A percentile compares a stretch with the other conserved stretches of the same genome.
Conservation (phyloP, 1,139 yeast genomes). For the Candida tetrigidarum region DNA sequence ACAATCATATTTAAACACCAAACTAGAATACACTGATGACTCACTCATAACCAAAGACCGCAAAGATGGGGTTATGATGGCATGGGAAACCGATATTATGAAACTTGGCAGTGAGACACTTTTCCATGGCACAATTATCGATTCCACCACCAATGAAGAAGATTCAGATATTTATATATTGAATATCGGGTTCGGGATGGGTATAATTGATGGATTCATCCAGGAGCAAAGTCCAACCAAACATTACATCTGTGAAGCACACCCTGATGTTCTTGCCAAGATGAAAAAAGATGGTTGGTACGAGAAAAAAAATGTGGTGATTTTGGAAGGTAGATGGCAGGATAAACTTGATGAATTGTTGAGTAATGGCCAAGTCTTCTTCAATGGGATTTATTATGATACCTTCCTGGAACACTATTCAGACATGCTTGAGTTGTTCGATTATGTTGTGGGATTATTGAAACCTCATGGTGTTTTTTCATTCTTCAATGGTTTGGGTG, state of each 20-base stretch:
- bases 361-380: conserved; percentile 64
- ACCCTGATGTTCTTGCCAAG: conserved; percentile 82
- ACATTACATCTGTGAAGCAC: conserved; percentile 94
- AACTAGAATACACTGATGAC: conserved; percentile 70
- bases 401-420: conserved; percentile 87
- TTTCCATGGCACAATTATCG: conserved; percentile 37
- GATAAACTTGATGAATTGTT: conserved; percentile 70
- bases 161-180: conserved; percentile 58
- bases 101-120: conserved; percentile 73
- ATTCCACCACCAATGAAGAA: conserved; percentile 19
- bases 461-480: conserved; percentile 85
- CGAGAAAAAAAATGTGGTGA: conserved; percentile 68
- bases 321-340: conserved; percentile 92
- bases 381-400: conserved; percentile 93
- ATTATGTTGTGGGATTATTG: conserved; percentile 77
- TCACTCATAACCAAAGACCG: conserved; percentile 73
- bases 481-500: conserved; percentile 96
- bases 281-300: conserved; percentile 84
- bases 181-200: conserved; percentile 97
- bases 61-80: conserved; percentile 97
- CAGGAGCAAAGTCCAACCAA: conserved; percentile 60
- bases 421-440: conserved; percentile 88
- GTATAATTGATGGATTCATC: conserved; percentile 84
- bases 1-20: conserved; percentile 63
- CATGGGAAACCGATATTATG: conserved; percentile 92